Conservation (phyloP, 192 early-diverging fungal species). For the Umbelopsis sp. region DNA sequence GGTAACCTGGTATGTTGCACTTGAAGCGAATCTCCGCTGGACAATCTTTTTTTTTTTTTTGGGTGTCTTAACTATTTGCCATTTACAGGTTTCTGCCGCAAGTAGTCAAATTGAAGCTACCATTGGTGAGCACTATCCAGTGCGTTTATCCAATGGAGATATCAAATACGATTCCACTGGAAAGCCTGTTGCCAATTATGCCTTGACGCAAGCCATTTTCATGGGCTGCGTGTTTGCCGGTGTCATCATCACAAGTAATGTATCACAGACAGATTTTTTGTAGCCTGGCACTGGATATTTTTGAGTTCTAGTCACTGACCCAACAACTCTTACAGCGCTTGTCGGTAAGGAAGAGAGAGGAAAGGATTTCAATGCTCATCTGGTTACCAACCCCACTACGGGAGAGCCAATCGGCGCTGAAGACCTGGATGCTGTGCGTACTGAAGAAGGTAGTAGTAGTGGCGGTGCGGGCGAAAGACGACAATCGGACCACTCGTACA, state of each 20-base stretch:
- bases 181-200: constrained; percentile 49
- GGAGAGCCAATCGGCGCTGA: constrained; percentile 3
- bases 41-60: constrained; percentile 11
- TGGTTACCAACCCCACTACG: constrained; percentile 21
- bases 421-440: neutral
- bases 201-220: constrained; percentile 59
- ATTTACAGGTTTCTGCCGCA: constrained; percentile 41
- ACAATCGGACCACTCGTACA: neutral
- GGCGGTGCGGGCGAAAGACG: neutral
- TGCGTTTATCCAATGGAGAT: constrained; percentile 22
- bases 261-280: neutral
- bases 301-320: too few relatives aligned
- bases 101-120: constrained; percentile 47
- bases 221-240: constrained; percentile 47
- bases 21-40: constrained; percentile 49
- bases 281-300: neutral
- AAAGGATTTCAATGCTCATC: constrained; percentile 47
- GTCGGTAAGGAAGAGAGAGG: constrained; percentile 63
- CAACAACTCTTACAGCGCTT: constrained; percentile 30
- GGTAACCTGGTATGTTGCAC: constrained; percentile 71
- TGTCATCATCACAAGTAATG: constrained; percentile 27
- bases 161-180: constrained; percentile 23
- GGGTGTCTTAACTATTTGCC: neutral
- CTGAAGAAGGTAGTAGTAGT: constrained; percentile 1
- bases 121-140: constrained; percentile 37